These are phyloP conservation scores for Backusella liffmaniae DNA, from an alignment of 192 early-diverging fungal species.

Conservation along the genomic window DNA sequence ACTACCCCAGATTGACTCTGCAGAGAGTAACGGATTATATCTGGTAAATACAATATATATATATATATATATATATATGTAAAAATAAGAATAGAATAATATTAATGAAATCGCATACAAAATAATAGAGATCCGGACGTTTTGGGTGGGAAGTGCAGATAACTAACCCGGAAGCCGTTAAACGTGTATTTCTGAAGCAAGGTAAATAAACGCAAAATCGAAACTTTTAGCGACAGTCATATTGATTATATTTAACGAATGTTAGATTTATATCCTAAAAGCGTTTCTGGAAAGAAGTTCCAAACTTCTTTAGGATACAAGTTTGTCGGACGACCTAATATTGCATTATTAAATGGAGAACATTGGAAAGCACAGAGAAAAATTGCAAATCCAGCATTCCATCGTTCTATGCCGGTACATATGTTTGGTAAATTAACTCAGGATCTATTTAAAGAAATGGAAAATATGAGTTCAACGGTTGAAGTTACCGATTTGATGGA, in stretches of 20 bases:
- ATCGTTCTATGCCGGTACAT: slow-evolving; percentile 28
- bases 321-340: not conserved
- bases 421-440: slow-evolving; percentile 24
- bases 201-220: not conserved
- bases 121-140: not conserved
- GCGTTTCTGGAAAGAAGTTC: not conserved
- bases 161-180: not conserved
- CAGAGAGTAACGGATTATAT: not conserved
- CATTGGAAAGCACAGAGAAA: not conserved
- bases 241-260: not conserved
- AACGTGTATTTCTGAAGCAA: not conserved
- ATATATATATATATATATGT: too few relatives aligned
- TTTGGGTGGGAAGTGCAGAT: slow-evolving; percentile 1
- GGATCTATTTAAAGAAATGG: slow-evolving; percentile 19
- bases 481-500: not conserved
- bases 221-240: not conserved
- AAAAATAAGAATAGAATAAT: not conserved
- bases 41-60: not conserved
- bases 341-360: not conserved
- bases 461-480: not conserved
- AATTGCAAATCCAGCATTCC: slow-evolving; percentile 31
- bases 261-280: not conserved
- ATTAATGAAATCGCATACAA: not conserved
- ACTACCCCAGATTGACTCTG: not conserved
- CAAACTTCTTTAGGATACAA: not conserved